These are phyloP conservation scores for Rosellinia necatrix DNA, from an alignment of 2,329 filamentous ascomycete species.

Conservation along the genomic window DNA sequence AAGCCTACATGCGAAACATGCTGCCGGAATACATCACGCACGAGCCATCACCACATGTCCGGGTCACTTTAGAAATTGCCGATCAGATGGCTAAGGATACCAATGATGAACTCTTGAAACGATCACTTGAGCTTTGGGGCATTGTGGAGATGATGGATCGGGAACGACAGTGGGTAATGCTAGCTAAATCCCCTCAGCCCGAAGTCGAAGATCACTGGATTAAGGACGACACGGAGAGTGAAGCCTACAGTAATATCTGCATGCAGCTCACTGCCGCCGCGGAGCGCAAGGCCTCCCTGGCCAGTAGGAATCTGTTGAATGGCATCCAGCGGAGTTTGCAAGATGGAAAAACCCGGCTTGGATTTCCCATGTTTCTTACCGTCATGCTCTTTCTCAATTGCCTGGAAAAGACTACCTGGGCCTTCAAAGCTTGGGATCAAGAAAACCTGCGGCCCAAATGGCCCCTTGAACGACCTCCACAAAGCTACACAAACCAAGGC, in stretches of 20 bases:
- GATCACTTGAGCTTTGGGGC: constrained; percentile 67
- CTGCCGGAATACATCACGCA: constrained; percentile 61
- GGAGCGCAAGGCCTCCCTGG: constrained; percentile 65
- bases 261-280: constrained; percentile 68
- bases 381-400: constrained; percentile 67
- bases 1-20: constrained; percentile 64
- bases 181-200: constrained; percentile 51
- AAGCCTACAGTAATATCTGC: constrained; percentile 65
- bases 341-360: constrained; percentile 63
- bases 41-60: constrained; percentile 65
- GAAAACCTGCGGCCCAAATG: constrained; percentile 62
- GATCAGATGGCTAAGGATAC: constrained; percentile 51
- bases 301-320: constrained; percentile 61
- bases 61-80: constrained; percentile 59
- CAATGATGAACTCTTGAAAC: constrained; percentile 58
- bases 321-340: constrained; percentile 65
- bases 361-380: constrained; percentile 65
- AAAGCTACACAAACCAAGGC: constrained; percentile 62
- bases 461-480: constrained; percentile 64
- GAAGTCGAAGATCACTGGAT: constrained; percentile 51
- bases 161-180: constrained; percentile 64
- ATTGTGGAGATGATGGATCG: constrained; percentile 68
- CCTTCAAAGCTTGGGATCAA: constrained; percentile 70
- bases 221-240: constrained; percentile 58
- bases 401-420: constrained; percentile 70